A percentile compares a stretch with the other conserved stretches of the same genome.
Evolutionary conservation across 108 stramenopile genomes (phyloP).

Genomic region (Pseudonitzschia pungens): DNA sequence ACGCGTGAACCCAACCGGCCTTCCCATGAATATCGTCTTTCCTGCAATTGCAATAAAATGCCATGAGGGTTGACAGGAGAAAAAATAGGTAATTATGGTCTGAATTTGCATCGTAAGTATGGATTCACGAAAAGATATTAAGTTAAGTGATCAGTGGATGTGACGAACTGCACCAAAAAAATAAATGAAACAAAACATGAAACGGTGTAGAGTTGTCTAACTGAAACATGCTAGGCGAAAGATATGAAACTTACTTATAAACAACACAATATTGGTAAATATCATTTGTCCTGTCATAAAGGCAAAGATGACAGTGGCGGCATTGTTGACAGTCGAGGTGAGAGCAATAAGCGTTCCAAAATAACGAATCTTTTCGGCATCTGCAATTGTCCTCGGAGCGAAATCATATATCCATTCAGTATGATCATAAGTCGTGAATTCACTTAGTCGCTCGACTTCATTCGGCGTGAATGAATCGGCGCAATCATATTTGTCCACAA

Average conservation of each 20-base stretch:
- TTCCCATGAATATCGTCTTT: conserved; percentile 1
- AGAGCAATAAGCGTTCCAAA: neutral
- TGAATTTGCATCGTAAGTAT: neutral
- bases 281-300: conserved; percentile 1
- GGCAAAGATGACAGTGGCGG: neutral
- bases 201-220: too few relatives aligned
- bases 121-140: too few relatives aligned
- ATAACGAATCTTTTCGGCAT: neutral
- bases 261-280: neutral
- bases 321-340: neutral
- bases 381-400: neutral
- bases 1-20: conserved; percentile 5
- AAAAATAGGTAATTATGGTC: conserved; percentile 12
- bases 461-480: neutral
- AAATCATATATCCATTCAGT: neutral
- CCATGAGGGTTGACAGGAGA: conserved; percentile 9
- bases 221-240: neutral
- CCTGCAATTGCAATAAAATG: neutral
- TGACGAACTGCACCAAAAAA: too few relatives aligned
- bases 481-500: neutral
- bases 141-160: too few relatives aligned
- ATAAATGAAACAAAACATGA: neutral
- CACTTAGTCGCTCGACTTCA: neutral
- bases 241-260: conserved; percentile 3
- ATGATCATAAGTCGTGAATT: neutral